Evolutionary conservation across 345 rosid species (phyloP).

Genomic region (Pugionium cornutum): DNA sequence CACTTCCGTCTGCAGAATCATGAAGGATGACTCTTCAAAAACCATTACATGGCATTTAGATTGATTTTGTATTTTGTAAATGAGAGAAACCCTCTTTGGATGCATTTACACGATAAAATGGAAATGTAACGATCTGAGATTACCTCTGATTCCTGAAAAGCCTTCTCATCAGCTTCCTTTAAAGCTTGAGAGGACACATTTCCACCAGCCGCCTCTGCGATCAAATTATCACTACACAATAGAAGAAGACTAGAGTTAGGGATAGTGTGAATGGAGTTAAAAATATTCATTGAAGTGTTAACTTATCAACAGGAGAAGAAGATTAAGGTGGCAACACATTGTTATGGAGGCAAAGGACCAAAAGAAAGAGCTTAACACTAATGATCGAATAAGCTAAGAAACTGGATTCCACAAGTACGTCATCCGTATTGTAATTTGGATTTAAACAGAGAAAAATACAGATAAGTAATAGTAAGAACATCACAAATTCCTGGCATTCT

Average conservation of each 20-base stretch:
- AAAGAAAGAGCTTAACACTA: constrained; percentile 5
- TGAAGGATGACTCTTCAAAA: background rate
- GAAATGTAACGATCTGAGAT: constrained; percentile 6
- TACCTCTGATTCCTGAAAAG: constrained; percentile 76
- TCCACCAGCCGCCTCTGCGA: constrained; percentile 84
- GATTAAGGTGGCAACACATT: background rate
- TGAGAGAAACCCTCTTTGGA: background rate
- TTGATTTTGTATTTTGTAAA: background rate
- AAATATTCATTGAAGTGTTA: background rate
- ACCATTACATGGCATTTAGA: background rate
- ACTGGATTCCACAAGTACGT: constrained; percentile 3
- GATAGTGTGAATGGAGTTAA: background rate
- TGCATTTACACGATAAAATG: background rate
- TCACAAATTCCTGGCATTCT: background rate
- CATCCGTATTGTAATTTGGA: background rate
- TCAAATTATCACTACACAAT: constrained; percentile 68
- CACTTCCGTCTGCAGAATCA: constrained; percentile 71
- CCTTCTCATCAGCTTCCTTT: constrained; percentile 66
- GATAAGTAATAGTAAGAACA: constrained; percentile 5
- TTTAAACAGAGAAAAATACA: background rate
- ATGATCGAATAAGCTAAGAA: constrained; percentile 1
- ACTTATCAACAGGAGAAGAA: background rate
- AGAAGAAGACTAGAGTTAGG: background rate
- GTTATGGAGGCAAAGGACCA: constrained; percentile 5
- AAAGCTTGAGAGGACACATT: constrained; percentile 55